Evolutionary conservation across 2,329 filamentous ascomycete species (phyloP).

Genomic region (Rhinocladiella mackenziei): DNA sequence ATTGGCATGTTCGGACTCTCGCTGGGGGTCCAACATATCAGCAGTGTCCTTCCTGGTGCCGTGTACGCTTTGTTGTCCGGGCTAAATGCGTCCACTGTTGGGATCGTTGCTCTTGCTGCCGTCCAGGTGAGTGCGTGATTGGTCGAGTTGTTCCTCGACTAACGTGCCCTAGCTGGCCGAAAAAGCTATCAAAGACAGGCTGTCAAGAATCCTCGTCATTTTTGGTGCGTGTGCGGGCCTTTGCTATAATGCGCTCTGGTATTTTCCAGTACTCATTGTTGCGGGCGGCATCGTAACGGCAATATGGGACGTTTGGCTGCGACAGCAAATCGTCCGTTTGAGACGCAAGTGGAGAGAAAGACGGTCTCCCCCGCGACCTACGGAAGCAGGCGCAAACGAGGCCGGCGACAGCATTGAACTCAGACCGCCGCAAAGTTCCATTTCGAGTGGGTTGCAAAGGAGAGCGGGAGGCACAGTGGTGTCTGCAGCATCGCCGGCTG

Average conservation of each 20-base stretch:
- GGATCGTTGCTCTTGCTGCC: conserved; percentile 66
- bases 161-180: conserved; percentile 52
- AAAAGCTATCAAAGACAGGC: conserved; percentile 62
- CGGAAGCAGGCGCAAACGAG: conserved; percentile 5
- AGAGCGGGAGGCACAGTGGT: neutral
- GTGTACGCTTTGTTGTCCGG: conserved; percentile 69
- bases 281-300: conserved; percentile 52
- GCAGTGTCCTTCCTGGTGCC: conserved; percentile 54
- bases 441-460: neutral
- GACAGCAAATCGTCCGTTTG: conserved; percentile 44
- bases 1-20: conserved; percentile 66
- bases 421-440: neutral
- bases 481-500: neutral
- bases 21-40: conserved; percentile 60
- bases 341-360: conserved; percentile 6
- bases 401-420: conserved; percentile 1
- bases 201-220: conserved; percentile 63
- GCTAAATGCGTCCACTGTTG: conserved; percentile 67
- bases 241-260: conserved; percentile 70
- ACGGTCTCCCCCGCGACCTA: conserved; percentile 1
- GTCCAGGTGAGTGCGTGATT: conserved; percentile 40
- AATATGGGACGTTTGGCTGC: conserved; percentile 54
- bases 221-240: conserved; percentile 61
- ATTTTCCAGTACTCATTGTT: conserved; percentile 64
- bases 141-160: neutral